These are phyloP conservation scores for Chamaenerion angustifolium DNA, from an alignment of 345 rosid species.

Conservation along the genomic window DNA sequence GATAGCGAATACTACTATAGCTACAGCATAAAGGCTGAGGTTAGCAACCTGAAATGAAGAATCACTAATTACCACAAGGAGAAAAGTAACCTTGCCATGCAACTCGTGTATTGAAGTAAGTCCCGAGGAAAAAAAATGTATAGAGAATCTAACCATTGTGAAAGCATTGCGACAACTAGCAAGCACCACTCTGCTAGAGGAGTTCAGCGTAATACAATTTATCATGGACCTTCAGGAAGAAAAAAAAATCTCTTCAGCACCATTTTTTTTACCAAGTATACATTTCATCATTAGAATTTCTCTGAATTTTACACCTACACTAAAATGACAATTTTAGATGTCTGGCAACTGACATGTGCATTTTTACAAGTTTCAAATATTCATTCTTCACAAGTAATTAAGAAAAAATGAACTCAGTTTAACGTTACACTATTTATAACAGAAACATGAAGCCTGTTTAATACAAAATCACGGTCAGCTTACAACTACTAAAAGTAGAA, in stretches of 20 bases:
- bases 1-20: constrained; percentile 48
- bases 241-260: not conserved
- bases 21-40: constrained; percentile 72
- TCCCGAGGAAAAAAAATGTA: constrained; percentile 7
- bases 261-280: too few relatives aligned
- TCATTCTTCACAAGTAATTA: too few relatives aligned
- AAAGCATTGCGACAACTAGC: constrained; percentile 94
- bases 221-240: constrained; percentile 70
- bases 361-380: too few relatives aligned
- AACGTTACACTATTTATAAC: too few relatives aligned
- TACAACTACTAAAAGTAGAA: too few relatives aligned
- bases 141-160: constrained; percentile 53
- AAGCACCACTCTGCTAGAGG: constrained; percentile 77
- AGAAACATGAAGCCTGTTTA: too few relatives aligned
- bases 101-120: constrained; percentile 5
- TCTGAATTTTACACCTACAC: not conserved
- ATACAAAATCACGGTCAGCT: too few relatives aligned
- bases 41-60: constrained; percentile 58
- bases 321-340: not conserved
- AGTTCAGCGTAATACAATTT: constrained; percentile 73
- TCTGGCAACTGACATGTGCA: too few relatives aligned
- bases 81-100: constrained; percentile 2
- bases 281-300: not conserved
- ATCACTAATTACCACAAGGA: constrained; percentile 1
- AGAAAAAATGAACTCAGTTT: too few relatives aligned